Evolutionary conservation across 805 yeast genomes (phyloP).

Genomic region (Wickerhamiella kazuoi): DNA sequence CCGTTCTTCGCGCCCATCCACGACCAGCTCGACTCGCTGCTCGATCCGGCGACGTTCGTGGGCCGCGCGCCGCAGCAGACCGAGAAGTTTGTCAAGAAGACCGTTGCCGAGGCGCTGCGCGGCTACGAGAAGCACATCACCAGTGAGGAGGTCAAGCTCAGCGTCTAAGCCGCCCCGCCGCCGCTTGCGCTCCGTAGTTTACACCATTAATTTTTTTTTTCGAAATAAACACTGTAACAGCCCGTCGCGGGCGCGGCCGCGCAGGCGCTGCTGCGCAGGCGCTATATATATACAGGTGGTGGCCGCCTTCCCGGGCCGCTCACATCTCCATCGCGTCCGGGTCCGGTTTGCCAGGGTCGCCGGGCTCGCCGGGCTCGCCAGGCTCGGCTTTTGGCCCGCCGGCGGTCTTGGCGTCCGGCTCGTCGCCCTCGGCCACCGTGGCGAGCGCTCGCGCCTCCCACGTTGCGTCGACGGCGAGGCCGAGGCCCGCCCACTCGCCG

Average conservation of each 20-base stretch:
- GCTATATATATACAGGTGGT: too few relatives aligned
- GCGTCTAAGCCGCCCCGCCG: slow-evolving; percentile 42
- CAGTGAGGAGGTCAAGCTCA: slow-evolving; percentile 54
- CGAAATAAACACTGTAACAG: neutral
- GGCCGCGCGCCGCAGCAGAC: slow-evolving; percentile 99
- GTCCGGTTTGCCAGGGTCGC: too few relatives aligned
- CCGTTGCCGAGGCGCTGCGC: slow-evolving; percentile 66
- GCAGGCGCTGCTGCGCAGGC: neutral
- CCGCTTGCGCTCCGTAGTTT: neutral
- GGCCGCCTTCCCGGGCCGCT: too few relatives aligned
- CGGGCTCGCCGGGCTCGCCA: too few relatives aligned
- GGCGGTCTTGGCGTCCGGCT: too few relatives aligned
- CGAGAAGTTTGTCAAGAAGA: slow-evolving; percentile 71
- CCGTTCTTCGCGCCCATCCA: slow-evolving; percentile 79
- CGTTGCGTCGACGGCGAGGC: neutral
- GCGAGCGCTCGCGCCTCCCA: neutral
- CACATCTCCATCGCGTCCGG: too few relatives aligned
- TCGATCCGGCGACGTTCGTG: slow-evolving; percentile 86
- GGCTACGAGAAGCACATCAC: slow-evolving; percentile 45
- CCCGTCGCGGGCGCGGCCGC: too few relatives aligned
- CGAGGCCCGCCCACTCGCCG: neutral
- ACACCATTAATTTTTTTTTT: neutral
- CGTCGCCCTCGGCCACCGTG: neutral
- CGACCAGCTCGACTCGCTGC: slow-evolving; percentile 57
- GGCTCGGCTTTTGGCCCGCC: too few relatives aligned